A percentile compares a stretch with the other conserved stretches of the same genome.
Conservation (phyloP, 129 eudicot species). For the Dittrichia graveolens region DNA sequence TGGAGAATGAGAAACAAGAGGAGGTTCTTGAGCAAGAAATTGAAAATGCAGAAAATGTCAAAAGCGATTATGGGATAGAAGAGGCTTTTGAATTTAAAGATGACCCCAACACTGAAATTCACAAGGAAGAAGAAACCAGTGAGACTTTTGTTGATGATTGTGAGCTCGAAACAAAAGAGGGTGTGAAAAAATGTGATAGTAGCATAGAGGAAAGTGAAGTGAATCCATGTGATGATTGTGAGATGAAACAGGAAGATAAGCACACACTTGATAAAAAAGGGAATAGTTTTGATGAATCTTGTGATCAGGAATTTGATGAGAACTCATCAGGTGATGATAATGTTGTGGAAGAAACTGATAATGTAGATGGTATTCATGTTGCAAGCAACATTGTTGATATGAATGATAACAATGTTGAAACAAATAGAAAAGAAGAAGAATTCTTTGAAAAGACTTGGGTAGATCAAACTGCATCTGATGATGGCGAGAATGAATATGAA, state of each 20-base stretch:
- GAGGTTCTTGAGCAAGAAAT: constrained; percentile 33
- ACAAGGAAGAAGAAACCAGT: constrained; percentile 30
- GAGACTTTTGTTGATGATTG: constrained; percentile 28
- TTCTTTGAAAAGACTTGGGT: constrained; percentile 16
- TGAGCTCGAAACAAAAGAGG: constrained; percentile 37
- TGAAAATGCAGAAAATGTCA: constrained; percentile 24
- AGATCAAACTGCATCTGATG: constrained; percentile 37
- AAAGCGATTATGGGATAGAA: constrained; percentile 29
- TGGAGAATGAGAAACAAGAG: constrained; percentile 29
- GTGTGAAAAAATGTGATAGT: constrained; percentile 13
- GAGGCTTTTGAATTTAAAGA: constrained; percentile 34
- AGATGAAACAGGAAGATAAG: constrained; percentile 26
- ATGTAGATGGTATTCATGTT: constrained; percentile 26
- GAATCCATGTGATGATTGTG: constrained; percentile 21
- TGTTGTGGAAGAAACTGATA: constrained; percentile 33
- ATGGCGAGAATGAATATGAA: constrained; percentile 24
- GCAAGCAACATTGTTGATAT: constrained; percentile 28
- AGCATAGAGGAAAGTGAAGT: constrained; percentile 27
- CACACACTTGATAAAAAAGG: constrained; percentile 19
- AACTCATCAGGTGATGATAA: constrained; percentile 22
- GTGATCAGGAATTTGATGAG: constrained; percentile 35
- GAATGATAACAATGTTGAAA: constrained; percentile 30
- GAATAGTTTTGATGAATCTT: constrained; percentile 22
- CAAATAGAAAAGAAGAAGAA: constrained; percentile 34
- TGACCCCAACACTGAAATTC: constrained; percentile 11